Base-by-base conservation (phyloP, 2,329 filamentous ascomycete genomes). In the Alternaria postmessia region DNA sequence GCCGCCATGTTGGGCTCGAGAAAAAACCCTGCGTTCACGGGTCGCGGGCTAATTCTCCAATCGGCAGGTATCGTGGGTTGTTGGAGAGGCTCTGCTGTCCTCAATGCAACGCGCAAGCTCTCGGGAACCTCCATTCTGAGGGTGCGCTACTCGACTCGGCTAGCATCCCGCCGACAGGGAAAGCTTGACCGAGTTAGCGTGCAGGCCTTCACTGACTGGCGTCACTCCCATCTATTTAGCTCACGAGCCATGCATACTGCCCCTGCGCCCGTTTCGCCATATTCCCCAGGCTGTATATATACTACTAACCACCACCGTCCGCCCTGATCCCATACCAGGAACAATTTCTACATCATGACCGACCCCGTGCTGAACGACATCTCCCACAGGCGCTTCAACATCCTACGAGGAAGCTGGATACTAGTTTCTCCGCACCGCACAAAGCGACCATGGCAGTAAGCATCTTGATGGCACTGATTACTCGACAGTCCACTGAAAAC, bases 361-460 rank as follows among this genome's bases (percentile, higher is more conserved):
- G 81, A 84, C 62, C 79, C 79, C 18, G 80, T 84, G 55, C 88
- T 99, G 51, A 89, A 98, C 83, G 94, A 99, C 79, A 98, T 78
- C 64, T 99, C 95, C 42, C 95, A 99, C 78, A 87, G 95, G 72
- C 90, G 95, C 77, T 98, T 91, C 80, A 99, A 99, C 78, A 92
- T 93, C 54, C 85, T 99, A 63, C 90, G 92, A 67, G 93, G 92
- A 63, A 93, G 91, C 63, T 96, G 94, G 91, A 86, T 99, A 62
- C 87, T 99, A 38, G 95, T 99, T 14, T 98, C 95, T 16, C 95
- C 95, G 62, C 95, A 99, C 80, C 86, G 95, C 56, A 98, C 94
- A 54, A 98, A 98, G 86, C 87, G 95, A 66, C 95, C 95, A 74
- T 99, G 95, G 95, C 95, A 97, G 92, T 96, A 84, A 87, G 91